Evolutionary conservation across 2,329 filamentous ascomycete genomes (phyloP), one percentile per base, ranked within the genome.

Genomic region (Fusarium austroafricanum): DNA sequence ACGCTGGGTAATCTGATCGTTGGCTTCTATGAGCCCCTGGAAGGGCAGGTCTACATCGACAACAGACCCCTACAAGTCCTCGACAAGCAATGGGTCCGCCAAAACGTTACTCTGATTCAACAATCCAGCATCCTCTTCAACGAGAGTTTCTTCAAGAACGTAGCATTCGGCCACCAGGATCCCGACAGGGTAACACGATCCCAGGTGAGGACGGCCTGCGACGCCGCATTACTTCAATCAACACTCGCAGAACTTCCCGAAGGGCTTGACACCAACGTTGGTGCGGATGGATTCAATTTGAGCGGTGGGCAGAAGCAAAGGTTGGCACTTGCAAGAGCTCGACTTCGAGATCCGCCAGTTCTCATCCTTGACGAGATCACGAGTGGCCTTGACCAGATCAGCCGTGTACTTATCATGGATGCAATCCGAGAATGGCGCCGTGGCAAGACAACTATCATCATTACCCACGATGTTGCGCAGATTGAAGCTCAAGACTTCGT

Each of bases 311-410:
- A 98, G 78, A 90, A 85, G 61, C 94, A 97, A 77, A 85, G 93
- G 52, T 82, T 97, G 46, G 92, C 92, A 1, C 83, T 98, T 33
- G 94, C 94, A 2, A 85, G 94, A 67, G 92, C 94, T 2, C 86
- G 87, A 39, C 79, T 98, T 8, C 84, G 94, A 50, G 87, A 97
- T 73, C 88, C 94, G 0, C 88, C 92, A 0, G 86, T 98, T 1
- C 82, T 98, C 9, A 90, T 98, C 26, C 82, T 98, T 5, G 95
- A 98, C 69, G 96, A 98, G 76, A 88, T 92, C 1, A 97, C 93
- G 0, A 96, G 93, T 76, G 92, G 92, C 0, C 81, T 98, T 11
- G 95, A 98, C 71, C 87, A 89, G n/a, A 83, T 86, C 11, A 94
- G 86, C 56, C 86, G 90, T 63, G 80, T 80, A 0, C 78, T 89